phyloP scores from a whole-genome alignment of 805 yeast genomes.

The Metschnikowia kunwiensis region DNA sequence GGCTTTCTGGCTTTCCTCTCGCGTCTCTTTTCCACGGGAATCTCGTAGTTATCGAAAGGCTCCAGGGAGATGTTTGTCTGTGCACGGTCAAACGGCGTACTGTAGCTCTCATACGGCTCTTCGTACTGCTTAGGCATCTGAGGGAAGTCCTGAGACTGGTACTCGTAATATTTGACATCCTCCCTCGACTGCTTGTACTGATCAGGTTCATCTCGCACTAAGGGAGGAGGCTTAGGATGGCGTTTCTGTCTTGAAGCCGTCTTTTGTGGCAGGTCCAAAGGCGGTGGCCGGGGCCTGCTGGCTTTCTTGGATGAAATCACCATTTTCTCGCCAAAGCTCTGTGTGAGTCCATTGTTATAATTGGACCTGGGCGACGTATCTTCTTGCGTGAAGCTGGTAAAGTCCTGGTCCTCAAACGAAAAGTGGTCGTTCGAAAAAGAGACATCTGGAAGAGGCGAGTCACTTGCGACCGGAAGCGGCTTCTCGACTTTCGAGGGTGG shows the following conservation, averaged over 20 bases:
- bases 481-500: constrained; percentile 20
- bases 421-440: constrained; percentile 9
- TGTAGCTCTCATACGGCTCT: constrained; percentile 29
- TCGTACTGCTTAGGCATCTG: no score
- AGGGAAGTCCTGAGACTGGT: no score
- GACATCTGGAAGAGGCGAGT: constrained; percentile 11
- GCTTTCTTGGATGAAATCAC: constrained; percentile 1
- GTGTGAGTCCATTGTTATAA: constrained; percentile 5
- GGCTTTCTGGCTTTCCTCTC: no score
- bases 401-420: constrained; percentile 7
- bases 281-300: constrained; percentile 19
- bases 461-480: constrained; percentile 20
- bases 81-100: constrained; percentile 19
- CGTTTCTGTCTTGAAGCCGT: not conserved
- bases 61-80: constrained; percentile 16
- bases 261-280: constrained; percentile 8
- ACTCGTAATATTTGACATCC: no score
- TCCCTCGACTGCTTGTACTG: no score
- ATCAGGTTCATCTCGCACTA: no score
- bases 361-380: constrained; percentile 3
- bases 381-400: not conserved
- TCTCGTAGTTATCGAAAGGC: constrained; percentile 27
- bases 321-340: constrained; percentile 6
- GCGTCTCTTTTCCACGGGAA: constrained; percentile 16
- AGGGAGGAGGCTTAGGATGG: not conserved